A percentile compares a stretch with the other conserved stretches of the same genome.
Evolutionary conservation across 2,329 filamentous ascomycete genomes (phyloP).

Genomic region (Colletotrichum orbiculare): DNA sequence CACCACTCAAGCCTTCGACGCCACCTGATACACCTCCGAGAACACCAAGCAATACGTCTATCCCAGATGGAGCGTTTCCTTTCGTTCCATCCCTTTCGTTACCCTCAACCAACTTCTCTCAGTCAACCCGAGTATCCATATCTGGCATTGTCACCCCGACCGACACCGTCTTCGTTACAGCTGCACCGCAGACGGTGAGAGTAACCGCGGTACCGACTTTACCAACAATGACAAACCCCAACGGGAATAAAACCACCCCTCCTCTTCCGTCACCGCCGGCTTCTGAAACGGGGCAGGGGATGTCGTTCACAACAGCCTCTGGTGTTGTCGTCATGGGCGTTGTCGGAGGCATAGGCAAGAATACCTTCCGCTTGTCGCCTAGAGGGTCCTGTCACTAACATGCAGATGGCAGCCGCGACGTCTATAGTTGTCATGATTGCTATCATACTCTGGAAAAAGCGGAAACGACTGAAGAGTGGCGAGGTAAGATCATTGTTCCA

Average conservation of each 20-base stretch:
- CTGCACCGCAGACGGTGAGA: neutral
- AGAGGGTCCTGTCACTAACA: neutral
- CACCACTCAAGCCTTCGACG: neutral
- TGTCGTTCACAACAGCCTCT: slow-evolving; percentile 5
- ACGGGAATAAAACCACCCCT: no score
- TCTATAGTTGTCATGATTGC: slow-evolving; percentile 4
- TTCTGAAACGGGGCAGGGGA: neutral
- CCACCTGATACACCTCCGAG: neutral
- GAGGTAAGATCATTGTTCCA: neutral
- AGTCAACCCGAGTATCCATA: no score
- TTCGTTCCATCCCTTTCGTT: neutral
- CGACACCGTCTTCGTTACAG: slow-evolving; percentile 8
- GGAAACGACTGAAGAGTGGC: neutral
- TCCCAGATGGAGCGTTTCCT: neutral
- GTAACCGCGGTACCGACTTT: neutral
- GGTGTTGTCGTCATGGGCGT: slow-evolving; percentile 10
- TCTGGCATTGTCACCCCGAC: neutral
- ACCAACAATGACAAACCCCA: no score
- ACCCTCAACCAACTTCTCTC: neutral
- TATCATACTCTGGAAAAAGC: neutral
- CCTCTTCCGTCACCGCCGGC: neutral
- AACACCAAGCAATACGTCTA: neutral
- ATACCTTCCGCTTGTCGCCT: no score
- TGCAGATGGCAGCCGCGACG: neutral
- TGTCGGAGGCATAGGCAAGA: slow-evolving; percentile 8